Evolutionary conservation across 257 asterid genomes (phyloP), one percentile per base, ranked within the genome.

Genomic region (Nyctanthes arbortristis): DNA sequence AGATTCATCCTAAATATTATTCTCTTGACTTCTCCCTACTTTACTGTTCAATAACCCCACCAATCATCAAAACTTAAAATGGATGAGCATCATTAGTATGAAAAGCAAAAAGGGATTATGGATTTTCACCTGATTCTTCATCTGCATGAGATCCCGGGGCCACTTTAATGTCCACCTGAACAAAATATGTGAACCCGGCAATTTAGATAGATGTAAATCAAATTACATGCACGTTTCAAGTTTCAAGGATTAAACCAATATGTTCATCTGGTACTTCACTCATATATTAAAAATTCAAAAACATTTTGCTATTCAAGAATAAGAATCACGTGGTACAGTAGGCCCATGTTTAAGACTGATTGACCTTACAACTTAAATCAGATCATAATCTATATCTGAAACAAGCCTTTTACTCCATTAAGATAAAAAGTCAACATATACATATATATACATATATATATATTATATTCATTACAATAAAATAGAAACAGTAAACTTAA

Each of bases 121-220:
- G 63, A 40, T 25, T 31, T 65, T 79, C 77, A 93, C 98, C 97
- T 82, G 97, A 79, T 64, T 82, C 90, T 82, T 93, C 98, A 72
- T 87, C 69, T 68, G 98, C 98, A 75, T 93, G 98, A 70, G 97
- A 93, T 78, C 98, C 98, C 24, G 92, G 88, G 76, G 98, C 91
- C 68, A 93, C 98, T 72, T 87, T 90, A 70, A 93, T 93, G 69
- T 93, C 98, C 5, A 90, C 97, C 98, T 93, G 93, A 68, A 69
- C 47, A 57, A 60, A 58, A 24, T 31, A 78, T 57, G 77, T 35
- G 35, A 61, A 71, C 63, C 65, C 63, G 65, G 34, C 22, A 29
- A 45, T 47, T 73, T 13, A 55, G 67, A 63, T 66, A 37, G 29
- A 18, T 25, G 13, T 16, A 24, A 39, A 27, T 27, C 31, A 22